Conservation (phyloP, 2,329 filamentous ascomycete genomes). For the Ceratocystis albifundus region DNA sequence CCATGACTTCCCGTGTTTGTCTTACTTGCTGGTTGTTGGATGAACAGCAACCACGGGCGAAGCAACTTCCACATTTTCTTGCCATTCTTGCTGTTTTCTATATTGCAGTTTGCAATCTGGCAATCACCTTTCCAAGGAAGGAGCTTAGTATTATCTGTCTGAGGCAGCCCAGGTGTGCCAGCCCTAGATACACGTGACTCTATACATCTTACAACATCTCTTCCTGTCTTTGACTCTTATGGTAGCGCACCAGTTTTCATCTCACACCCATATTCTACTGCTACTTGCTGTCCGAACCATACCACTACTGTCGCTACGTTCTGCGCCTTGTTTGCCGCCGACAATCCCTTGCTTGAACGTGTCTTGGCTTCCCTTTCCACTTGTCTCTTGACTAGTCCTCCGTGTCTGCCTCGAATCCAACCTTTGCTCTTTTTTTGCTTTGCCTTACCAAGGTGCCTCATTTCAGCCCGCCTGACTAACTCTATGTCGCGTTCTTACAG, state of each 20-base stretch:
- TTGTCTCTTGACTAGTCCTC: too few relatives aligned
- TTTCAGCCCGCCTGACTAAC: neutral
- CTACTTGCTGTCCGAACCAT: too few relatives aligned
- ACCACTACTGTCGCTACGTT: neutral
- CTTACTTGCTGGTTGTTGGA: neutral
- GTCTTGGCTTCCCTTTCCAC: neutral
- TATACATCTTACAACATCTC: neutral
- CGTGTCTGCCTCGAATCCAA: too few relatives aligned
- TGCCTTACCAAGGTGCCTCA: neutral
- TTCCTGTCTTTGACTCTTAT: too few relatives aligned
- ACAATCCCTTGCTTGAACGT: neutral
- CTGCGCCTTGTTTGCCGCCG: neutral
- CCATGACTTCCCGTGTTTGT: slow-evolving; percentile 2
- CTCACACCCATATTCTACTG: neutral
- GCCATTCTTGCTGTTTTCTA: too few relatives aligned
- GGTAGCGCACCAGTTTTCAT: neutral
- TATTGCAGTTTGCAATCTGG: too few relatives aligned
- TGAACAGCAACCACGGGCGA: neutral
- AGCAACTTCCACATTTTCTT: neutral
- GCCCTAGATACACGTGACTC: neutral
- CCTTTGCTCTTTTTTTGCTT: neutral
- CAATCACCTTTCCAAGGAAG: neutral
- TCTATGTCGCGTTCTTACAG: neutral
- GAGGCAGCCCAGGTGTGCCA: neutral
- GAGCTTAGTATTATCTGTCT: neutral